phyloP scores from a whole-genome alignment of 2,329 filamentous ascomycete genomes.

The Hypoxylon sp. region DNA sequence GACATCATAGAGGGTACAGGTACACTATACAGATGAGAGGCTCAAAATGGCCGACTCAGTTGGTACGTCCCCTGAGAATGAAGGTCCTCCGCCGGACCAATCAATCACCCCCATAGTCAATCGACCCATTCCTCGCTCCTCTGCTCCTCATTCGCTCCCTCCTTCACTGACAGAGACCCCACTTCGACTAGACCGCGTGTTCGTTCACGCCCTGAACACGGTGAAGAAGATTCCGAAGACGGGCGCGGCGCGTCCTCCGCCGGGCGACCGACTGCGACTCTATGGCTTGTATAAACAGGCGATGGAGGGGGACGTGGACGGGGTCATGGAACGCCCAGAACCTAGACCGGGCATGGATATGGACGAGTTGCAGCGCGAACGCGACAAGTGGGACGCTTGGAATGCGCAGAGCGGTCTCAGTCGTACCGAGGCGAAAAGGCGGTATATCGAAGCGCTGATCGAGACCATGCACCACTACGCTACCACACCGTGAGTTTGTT shows the following conservation, averaged over 20 bases:
- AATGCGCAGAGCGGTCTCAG: constrained; percentile 83
- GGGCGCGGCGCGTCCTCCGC: constrained; percentile 86
- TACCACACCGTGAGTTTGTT: constrained; percentile 72
- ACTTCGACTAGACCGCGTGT: constrained; percentile 80
- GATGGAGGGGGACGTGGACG: constrained; percentile 97
- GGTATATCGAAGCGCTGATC: constrained; percentile 93
- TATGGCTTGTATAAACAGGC: constrained; percentile 99
- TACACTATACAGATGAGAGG: constrained; percentile 25
- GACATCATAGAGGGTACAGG: constrained; percentile 9
- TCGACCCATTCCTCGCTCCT: constrained; percentile 20
- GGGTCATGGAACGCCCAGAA: constrained; percentile 86
- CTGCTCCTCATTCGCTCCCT: constrained; percentile 16
- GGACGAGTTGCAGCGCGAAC: constrained; percentile 66
- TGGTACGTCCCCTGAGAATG: constrained; percentile 49
- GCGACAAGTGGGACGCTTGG: constrained; percentile 92
- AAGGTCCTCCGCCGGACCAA: constrained; percentile 32
- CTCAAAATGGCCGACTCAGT: constrained; percentile 59
- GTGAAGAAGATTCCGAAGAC: constrained; percentile 98
- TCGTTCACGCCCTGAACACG: constrained; percentile 98
- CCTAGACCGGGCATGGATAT: constrained; percentile 55
- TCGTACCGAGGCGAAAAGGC: constrained; percentile 90
- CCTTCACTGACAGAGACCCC: constrained; percentile 18
- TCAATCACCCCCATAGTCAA: constrained; percentile 14
- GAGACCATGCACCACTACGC: constrained; percentile 97
- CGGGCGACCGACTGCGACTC: constrained; percentile 83